Base-by-base conservation (phyloP, 2,329 filamentous ascomycete genomes). In the Dactylellina leptospora region DNA sequence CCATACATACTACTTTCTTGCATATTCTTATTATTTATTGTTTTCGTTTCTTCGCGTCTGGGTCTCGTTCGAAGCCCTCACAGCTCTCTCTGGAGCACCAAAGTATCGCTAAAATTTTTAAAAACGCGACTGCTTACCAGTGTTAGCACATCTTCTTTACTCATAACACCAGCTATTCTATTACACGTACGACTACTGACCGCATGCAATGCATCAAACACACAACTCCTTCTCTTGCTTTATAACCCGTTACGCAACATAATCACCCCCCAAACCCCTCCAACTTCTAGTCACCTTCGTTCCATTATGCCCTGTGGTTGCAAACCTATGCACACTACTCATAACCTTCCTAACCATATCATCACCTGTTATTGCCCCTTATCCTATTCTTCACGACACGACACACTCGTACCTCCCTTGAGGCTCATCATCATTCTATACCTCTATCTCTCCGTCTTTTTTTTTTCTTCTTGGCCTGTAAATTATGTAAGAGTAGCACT, bases 51-150 rank as follows among this genome's bases (percentile, higher is more conserved):
- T 60, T 33, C 16, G 25, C 45, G 44, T 55, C 45, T 54, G 20
- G 30, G n/a, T 25, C 38, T 60, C 63, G 20, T 60, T 54, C 13
- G 13, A 27, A 54, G 30, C 36, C 22, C 28, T 54, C n/a, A 10
- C 13, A 5, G 56, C 48, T 55, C 13, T 40, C n/a, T 3, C 51
- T 55, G 51, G 28, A 68, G 44, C 62, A 56, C 54, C n/a, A 28
- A 25, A 54, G 51, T 38, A 16, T 45, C 54, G 53, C 54, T 30
- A 45, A 58, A 58, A 20, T 58, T 58, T 58, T 58, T 47, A 58
- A 45, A 40, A 58, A 58, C 23, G 54, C 54, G 54, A 58, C 38
- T 44, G 54, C 54, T 58, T 45, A 47, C 23, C n/a, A 58, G 10
- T 45, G 20, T 23, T 16, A 58, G 54, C 38, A 13, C n/a, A 58